A percentile compares a stretch with the other conserved stretches of the same genome.
These are phyloP conservation scores for Lachnellula hyalina DNA, from an alignment of 2,329 filamentous ascomycete species.

Conservation along the genomic window DNA sequence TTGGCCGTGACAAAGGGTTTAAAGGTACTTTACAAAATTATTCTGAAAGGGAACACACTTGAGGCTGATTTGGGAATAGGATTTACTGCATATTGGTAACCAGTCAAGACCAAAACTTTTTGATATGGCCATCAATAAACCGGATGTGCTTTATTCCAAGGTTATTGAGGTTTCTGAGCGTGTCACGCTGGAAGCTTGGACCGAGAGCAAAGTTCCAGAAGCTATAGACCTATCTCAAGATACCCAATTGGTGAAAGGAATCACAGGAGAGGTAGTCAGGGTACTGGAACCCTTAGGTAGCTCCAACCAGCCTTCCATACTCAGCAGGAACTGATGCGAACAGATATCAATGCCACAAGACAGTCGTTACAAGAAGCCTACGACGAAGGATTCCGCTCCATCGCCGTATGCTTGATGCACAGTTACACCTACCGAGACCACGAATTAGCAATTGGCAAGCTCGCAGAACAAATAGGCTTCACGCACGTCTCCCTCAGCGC, in stretches of 20 bases:
- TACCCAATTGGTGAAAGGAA: constrained; percentile 34
- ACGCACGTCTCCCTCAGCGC: constrained; percentile 60
- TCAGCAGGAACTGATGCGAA: constrained; percentile 45
- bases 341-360: constrained; percentile 39
- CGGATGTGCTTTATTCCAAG: constrained; percentile 60
- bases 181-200: constrained; percentile 66
- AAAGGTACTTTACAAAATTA: constrained; percentile 32
- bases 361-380: constrained; percentile 50
- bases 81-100: constrained; percentile 68
- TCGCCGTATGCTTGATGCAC: constrained; percentile 64
- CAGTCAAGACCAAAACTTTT: constrained; percentile 69
- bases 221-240: constrained; percentile 34
- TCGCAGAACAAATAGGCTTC: constrained; percentile 61
- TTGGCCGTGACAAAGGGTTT: constrained; percentile 68
- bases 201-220: constrained; percentile 38
- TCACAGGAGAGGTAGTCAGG: constrained; percentile 19
- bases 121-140: constrained; percentile 61
- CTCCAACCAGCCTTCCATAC: neutral
- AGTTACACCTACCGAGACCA: constrained; percentile 65
- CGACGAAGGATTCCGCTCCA: constrained; percentile 53
- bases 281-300: constrained; percentile 14
- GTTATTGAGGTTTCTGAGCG: constrained; percentile 69
- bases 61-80: constrained; percentile 26
- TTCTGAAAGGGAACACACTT: neutral
- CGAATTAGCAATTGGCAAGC: constrained; percentile 53